A percentile compares a stretch with the other conserved stretches of the same genome.
These are phyloP conservation scores for Mortierella sp. DNA, from an alignment of 371 early-diverging fungal genomes.

Conservation along the genomic window DNA sequence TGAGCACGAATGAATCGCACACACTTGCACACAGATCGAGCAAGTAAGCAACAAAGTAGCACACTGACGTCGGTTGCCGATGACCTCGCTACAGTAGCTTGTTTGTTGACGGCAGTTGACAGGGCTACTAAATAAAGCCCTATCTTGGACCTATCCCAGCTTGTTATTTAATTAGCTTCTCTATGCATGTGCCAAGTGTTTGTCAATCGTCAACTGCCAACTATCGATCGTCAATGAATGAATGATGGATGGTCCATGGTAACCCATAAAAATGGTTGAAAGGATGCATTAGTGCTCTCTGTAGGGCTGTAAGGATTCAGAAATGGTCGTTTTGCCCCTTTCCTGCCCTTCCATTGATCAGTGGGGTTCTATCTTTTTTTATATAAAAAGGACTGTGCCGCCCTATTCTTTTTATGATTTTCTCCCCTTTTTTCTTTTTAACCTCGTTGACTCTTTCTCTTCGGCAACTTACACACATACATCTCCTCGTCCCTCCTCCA, in stretches of 20 bases:
- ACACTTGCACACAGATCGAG: too few relatives aligned
- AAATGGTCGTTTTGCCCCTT: too few relatives aligned
- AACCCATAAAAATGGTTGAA: not conserved
- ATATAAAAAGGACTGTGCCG: too few relatives aligned
- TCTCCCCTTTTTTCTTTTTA: not conserved
- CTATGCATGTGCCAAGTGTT: not conserved
- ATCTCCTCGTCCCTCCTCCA: not conserved
- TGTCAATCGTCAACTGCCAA: not conserved
- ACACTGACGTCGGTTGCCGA: not conserved
- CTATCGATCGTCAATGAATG: not conserved
- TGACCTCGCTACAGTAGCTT: not conserved
- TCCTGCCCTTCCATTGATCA: too few relatives aligned
- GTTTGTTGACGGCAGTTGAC: not conserved
- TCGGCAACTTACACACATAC: not conserved
- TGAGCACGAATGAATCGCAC: conserved; percentile 3
- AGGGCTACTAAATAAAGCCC: not conserved
- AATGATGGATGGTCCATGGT: too few relatives aligned
- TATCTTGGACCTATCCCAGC: not conserved
- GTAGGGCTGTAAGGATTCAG: too few relatives aligned
- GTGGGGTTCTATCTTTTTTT: too few relatives aligned
- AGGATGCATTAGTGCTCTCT: too few relatives aligned
- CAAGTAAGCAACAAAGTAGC: not conserved
- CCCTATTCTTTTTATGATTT: not conserved
- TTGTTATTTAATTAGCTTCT: not conserved
- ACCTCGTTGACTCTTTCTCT: not conserved